These are phyloP conservation scores for Melastoma malabathricum DNA, from an alignment of 345 rosid genomes.

Conservation along the genomic window DNA sequence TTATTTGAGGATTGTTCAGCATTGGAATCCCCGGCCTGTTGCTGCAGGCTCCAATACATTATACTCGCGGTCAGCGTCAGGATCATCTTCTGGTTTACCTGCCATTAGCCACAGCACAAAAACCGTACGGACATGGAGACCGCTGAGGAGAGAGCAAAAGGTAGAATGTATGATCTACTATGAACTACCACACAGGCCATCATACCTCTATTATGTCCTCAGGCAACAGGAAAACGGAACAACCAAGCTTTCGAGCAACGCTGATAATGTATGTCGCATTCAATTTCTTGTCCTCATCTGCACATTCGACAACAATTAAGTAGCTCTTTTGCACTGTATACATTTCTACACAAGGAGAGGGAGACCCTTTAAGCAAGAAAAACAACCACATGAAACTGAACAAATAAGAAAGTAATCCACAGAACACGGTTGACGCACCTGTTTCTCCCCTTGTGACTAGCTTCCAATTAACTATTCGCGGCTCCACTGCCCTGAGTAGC, in stretches of 20 bases:
- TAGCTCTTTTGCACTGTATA: too few relatives aligned
- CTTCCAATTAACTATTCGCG: slow-evolving; percentile 78
- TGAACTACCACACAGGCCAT: too few relatives aligned
- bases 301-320: slow-evolving; percentile 9
- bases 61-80: slow-evolving; percentile 79
- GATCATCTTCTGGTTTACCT: slow-evolving; percentile 98
- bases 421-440: slow-evolving; percentile 20
- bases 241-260: slow-evolving; percentile 94
- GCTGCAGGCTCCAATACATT: slow-evolving; percentile 73
- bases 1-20: slow-evolving; percentile 4
- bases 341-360: too few relatives aligned
- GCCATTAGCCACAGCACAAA: slow-evolving; percentile 6
- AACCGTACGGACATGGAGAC: too few relatives aligned
- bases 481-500: slow-evolving; percentile 69
- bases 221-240: slow-evolving; percentile 92
- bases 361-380: too few relatives aligned
- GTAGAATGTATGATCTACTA: too few relatives aligned
- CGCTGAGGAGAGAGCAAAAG: too few relatives aligned
- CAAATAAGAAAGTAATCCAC: not conserved
- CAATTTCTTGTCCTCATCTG: slow-evolving; percentile 92
- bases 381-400: too few relatives aligned
- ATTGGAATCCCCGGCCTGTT: slow-evolving; percentile 16
- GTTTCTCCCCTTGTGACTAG: slow-evolving; percentile 73
- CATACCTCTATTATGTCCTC: slow-evolving; percentile 92
- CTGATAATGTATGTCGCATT: slow-evolving; percentile 94